Conservation (phyloP, 2,329 filamentous ascomycete species). For the Bipolaris zeicola region DNA sequence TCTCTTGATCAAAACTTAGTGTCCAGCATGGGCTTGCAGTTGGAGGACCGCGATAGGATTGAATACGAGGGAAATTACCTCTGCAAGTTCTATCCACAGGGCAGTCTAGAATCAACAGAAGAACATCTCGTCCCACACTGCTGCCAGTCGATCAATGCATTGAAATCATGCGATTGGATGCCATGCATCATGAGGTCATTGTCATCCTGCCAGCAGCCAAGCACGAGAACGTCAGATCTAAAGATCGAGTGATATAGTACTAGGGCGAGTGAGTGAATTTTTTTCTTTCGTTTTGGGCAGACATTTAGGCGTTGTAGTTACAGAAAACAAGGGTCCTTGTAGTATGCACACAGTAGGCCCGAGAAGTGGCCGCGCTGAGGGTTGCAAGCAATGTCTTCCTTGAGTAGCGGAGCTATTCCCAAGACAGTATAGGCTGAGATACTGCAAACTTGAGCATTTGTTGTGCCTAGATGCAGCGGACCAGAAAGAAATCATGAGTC, state of each 20-base stretch:
- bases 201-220: neutral
- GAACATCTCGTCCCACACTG: neutral
- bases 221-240: neutral
- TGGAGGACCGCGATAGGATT: no score
- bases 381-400: neutral
- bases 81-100: neutral
- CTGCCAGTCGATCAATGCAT: neutral
- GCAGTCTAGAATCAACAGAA: neutral
- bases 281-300: no score
- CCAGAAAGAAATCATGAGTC: neutral
- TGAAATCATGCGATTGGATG: neutral
- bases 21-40: neutral
- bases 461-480: neutral
- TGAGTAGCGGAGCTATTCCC: neutral
- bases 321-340: neutral
- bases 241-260: no score
- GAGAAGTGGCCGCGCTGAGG: neutral
- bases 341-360: neutral
- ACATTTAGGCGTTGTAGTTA: neutral
- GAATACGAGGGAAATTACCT: neutral
- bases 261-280: no score
- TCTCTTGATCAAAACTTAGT: neutral
- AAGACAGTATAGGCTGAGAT: neutral
- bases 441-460: neutral
- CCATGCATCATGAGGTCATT: neutral